Percentiles rank a stretch among this genome's conserved stretches.
Evolutionary conservation across 1,139 yeast species (phyloP).

Genomic region (Kodamaea ohmeri): DNA sequence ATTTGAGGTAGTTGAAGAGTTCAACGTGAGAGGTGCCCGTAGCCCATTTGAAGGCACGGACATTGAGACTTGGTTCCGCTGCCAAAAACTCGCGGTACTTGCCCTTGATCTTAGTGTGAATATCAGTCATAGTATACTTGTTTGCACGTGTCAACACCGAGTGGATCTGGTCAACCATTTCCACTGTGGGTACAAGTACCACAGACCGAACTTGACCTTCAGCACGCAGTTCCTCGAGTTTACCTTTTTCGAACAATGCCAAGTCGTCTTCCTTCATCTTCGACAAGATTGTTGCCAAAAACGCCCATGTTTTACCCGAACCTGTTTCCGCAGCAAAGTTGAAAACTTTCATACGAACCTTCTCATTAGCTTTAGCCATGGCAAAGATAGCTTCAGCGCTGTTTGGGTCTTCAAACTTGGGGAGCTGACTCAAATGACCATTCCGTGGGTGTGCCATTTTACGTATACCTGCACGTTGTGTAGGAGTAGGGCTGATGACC

Average conservation of each 20-base stretch:
- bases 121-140: constrained; percentile 22
- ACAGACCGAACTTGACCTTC: constrained; percentile 60
- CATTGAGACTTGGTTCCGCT: constrained; percentile 28
- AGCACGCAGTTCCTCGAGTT: constrained; percentile 29
- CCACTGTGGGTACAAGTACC: constrained; percentile 83
- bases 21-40: constrained; percentile 48
- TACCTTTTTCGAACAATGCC: constrained; percentile 25
- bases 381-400: constrained; percentile 11
- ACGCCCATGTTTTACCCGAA: constrained; percentile 93
- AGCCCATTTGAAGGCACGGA: constrained; percentile 60
- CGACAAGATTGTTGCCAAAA: constrained; percentile 71
- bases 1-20: constrained; percentile 46
- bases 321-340: constrained; percentile 96
- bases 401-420: constrained; percentile 4
- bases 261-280: constrained; percentile 58
- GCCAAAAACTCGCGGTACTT: constrained; percentile 25
- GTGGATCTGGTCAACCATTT: constrained; percentile 78
- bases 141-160: constrained; percentile 46
- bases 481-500: constrained; percentile 39
- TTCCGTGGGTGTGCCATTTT: constrained; percentile 40
- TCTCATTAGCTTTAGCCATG: constrained; percentile 30
- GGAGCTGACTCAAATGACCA: constrained; percentile 13
- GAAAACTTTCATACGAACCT: constrained; percentile 53
- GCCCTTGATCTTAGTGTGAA: constrained; percentile 18
- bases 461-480: constrained; percentile 45